Base-by-base conservation (phyloP, 306 rosid species). In the Bauhinia variegata region DNA sequence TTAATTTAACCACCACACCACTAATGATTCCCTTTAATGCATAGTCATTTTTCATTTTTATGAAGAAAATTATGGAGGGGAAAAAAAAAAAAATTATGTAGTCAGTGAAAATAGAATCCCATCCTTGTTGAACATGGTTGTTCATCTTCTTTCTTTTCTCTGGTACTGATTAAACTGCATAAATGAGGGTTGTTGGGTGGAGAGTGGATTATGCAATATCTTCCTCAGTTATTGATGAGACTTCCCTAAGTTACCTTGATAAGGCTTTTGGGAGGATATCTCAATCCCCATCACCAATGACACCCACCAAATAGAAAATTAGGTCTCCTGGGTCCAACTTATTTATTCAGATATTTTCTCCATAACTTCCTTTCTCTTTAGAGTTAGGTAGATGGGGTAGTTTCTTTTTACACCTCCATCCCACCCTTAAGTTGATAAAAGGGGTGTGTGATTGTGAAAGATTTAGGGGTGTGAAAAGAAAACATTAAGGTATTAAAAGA, bases 141-240 rank as follows among this genome's bases (percentile, higher is more conserved):
- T n/a, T n/a, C n/a, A n/a, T n/a, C n/a, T n/a, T n/a, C n/a, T n/a
- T n/a, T n/a, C n/a, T n/a, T n/a, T n/a, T n/a, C 34, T 37, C 36
- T 11, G 60, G 36, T 44, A 16, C 36, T 28, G 38, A 69, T 47
- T 78, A 74, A 57, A 63, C 28, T 49, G 15, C 37, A 33, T 33
- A 62, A 49, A 32, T 12, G 44, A 44, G 72, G 72, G 57, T 63
- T 34, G 60, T 31, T 56, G 52, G 49, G 73, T 70, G 63, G 58
- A 52, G 67, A 54, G 66, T 62, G 60, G 28, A 23, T 23, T 64
- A 63, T 17, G 57, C 10, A 18, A 18, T 67, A 36, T 4, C 55
- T 37, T 53, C 50, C 31, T 12, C 14, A 14, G 13, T 23, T 7
- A 18, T 28, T 6, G 6, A 62, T 43, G 11, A 18, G 39, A 47